These are phyloP conservation scores for Ogataea haglerorum DNA, from an alignment of 805 yeast genomes.

Conservation along the genomic window DNA sequence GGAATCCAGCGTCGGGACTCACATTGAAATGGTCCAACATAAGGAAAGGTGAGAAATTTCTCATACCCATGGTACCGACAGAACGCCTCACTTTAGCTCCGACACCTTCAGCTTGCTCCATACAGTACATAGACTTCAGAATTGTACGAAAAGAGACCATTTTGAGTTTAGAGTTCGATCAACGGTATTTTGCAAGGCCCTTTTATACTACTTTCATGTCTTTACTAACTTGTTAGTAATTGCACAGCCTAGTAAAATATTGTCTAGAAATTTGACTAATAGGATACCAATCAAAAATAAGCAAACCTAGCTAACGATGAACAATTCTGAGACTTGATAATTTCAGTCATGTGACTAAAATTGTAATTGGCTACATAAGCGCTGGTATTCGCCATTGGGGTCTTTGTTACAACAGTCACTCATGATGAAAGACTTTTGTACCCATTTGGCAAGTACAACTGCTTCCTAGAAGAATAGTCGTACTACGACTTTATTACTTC, in stretches of 20 bases:
- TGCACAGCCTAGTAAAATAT: slow-evolving; percentile 5
- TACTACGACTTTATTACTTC: too few relatives aligned
- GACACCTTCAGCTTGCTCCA: slow-evolving; percentile 78
- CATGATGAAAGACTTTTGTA: too few relatives aligned
- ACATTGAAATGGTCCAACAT: slow-evolving; percentile 77
- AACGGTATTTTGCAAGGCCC: not conserved
- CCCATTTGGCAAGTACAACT: too few relatives aligned
- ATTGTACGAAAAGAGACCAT: slow-evolving; percentile 44
- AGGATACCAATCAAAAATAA: not conserved
- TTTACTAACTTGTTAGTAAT: slow-evolving; percentile 8
- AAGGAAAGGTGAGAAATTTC: slow-evolving; percentile 78
- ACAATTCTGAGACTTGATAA: too few relatives aligned
- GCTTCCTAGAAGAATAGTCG: too few relatives aligned
- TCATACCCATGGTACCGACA: slow-evolving; percentile 62
- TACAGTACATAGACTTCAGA: slow-evolving; percentile 50
- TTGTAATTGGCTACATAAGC: too few relatives aligned
- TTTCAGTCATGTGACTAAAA: too few relatives aligned
- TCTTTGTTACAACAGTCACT: too few relatives aligned
- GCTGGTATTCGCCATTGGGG: too few relatives aligned
- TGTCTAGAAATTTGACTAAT: slow-evolving; percentile 2
- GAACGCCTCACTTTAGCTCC: slow-evolving; percentile 87
- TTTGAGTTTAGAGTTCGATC: not conserved
- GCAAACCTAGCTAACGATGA: not conserved
- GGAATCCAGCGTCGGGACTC: slow-evolving; percentile 67
- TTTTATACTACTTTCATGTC: not conserved